Percentiles rank a stretch among this genome's conserved stretches.
Evolutionary conservation across 768 basidiomycete species (phyloP).

Genomic region (Suillus plorans): DNA sequence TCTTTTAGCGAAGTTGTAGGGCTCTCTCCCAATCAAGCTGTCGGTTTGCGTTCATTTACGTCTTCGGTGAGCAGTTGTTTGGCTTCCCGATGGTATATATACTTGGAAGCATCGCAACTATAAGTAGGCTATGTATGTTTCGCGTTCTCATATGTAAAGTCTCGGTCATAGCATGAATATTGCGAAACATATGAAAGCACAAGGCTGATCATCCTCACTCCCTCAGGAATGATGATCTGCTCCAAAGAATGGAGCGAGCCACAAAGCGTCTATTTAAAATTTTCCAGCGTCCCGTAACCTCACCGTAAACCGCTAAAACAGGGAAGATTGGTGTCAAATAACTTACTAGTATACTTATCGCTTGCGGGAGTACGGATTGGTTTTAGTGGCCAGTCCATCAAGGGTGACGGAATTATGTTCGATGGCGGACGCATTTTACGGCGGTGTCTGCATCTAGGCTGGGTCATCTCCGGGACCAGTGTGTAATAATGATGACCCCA

Average conservation of each 20-base stretch:
- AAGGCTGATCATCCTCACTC: background rate
- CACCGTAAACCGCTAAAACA: background rate
- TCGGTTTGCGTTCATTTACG: slow-evolving; percentile 5
- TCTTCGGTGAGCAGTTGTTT: slow-evolving; percentile 5
- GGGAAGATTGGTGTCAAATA: background rate
- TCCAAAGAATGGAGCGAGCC: background rate
- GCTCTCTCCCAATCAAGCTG: background rate
- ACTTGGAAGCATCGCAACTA: background rate
- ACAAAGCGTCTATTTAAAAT: background rate
- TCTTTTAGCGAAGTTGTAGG: background rate
- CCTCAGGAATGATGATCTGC: background rate
- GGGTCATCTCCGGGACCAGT: slow-evolving; percentile 2
- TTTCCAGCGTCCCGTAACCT: background rate
- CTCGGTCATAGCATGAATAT: background rate
- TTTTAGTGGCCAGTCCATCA: background rate
- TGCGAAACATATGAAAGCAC: background rate
- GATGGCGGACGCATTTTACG: slow-evolving; percentile 1
- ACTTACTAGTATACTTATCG: background rate
- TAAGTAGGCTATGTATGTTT: background rate
- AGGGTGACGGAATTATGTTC: background rate
- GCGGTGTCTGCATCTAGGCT: slow-evolving; percentile 1
- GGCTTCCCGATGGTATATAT: background rate
- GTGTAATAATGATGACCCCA: background rate
- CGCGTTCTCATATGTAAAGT: background rate
- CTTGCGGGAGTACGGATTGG: background rate